Conservation (phyloP, 441 rosid species). For the Gossypium lobatum region DNA sequence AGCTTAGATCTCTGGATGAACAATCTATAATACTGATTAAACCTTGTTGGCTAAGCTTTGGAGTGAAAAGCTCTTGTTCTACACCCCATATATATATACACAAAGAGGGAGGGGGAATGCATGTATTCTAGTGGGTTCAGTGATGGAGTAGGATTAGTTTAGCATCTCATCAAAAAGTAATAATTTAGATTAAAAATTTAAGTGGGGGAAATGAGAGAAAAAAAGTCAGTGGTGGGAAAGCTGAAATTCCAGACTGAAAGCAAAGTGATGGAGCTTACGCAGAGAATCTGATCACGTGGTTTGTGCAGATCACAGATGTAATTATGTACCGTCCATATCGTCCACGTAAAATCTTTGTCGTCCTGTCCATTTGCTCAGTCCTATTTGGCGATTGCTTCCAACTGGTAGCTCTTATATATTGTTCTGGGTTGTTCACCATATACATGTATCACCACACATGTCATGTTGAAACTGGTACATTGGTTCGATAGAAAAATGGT, state of each 20-base stretch:
- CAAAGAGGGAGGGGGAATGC: background rate
- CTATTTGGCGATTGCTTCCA: background rate
- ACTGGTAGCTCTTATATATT: too few species aligned
- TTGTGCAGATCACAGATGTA: background rate
- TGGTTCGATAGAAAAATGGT: too few species aligned
- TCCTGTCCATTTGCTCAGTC: background rate
- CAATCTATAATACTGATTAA: background rate
- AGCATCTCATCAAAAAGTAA: background rate
- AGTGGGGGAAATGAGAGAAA: background rate
- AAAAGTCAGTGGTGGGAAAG: background rate
- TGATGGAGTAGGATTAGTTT: background rate
- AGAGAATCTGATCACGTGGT: background rate
- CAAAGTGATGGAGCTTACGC: background rate
- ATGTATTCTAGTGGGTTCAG: background rate
- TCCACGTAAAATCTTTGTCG: background rate
- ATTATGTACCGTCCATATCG: background rate
- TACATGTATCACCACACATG: too few species aligned
- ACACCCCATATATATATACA: background rate
- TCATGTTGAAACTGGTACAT: too few species aligned
- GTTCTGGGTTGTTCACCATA: too few species aligned
- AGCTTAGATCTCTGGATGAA: background rate
- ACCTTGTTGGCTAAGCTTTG: background rate
- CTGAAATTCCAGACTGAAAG: background rate
- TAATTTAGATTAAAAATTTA: background rate
- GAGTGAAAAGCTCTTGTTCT: background rate